Conservation (phyloP, 106 monocot genomes). For the Phalaenopsis equestris region DNA sequence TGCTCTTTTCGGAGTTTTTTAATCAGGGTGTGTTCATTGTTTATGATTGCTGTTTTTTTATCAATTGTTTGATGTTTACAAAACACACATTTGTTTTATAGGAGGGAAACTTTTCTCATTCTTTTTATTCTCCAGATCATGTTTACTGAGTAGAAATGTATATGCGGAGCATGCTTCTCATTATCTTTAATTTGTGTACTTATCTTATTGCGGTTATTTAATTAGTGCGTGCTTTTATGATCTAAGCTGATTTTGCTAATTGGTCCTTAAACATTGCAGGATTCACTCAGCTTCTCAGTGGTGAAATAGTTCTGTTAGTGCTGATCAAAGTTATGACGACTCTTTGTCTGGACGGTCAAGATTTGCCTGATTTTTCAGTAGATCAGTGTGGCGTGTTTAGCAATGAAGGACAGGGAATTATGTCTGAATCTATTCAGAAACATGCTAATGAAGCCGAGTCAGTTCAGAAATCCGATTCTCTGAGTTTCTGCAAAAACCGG, state of each 20-base stretch:
- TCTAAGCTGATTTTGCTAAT: background rate
- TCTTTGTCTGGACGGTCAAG: slow-evolving; percentile 1
- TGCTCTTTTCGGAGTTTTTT: no score
- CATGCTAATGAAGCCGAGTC: background rate
- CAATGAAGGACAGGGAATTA: background rate
- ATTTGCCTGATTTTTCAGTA: background rate
- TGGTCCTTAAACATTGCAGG: background rate
- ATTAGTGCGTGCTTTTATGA: background rate
- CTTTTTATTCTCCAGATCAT: background rate
- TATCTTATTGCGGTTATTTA: background rate
- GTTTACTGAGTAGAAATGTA: background rate
- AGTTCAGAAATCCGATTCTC: background rate
- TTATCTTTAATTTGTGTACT: background rate
- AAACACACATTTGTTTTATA: background rate
- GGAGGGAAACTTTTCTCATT: background rate
- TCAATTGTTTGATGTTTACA: background rate
- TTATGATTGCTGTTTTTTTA: background rate
- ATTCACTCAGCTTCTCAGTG: background rate
- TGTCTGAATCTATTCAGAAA: background rate
- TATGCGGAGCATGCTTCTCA: background rate
- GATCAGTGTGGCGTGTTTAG: background rate
- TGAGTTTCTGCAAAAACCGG: slow-evolving; percentile 1
- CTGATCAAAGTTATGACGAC: slow-evolving; percentile 1
- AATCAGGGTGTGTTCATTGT: background rate
- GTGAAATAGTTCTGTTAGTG: background rate